Evolutionary conservation across 257 asterid genomes (phyloP), one percentile per base, ranked within the genome.

Genomic region (Solanum chmielewskii): DNA sequence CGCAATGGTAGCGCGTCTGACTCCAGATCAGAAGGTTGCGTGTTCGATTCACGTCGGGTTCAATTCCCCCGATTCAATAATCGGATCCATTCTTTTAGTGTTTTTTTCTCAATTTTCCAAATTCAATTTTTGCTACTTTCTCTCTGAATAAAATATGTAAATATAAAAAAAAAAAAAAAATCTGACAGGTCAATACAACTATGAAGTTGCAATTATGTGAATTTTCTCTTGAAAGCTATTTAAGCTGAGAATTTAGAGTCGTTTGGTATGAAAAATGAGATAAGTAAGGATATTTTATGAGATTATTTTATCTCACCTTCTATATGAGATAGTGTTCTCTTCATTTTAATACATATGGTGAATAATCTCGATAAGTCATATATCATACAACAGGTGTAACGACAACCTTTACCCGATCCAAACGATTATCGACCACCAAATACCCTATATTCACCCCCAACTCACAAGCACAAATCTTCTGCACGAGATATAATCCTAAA

Each of bases 1-100:
- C 98, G 98, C 96, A 96, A 96, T 94, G 98, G 98, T 94, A 92
- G 97, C 98, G 97, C 96, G 98, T 95, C 98, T 94, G 98, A 95
- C 99, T 95, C 98, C 98, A 95, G 98, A 94, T 97, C 98, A 95
- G 98, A 95, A 94, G 98, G 98, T 97, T 97, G 98, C 96, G 94
- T 94, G 96, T 93, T 94, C 96, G 98, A 92, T 94, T 93, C 94
- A 91, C 97, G 96, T 91, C 93, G 94, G 96, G 96, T 94, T 94
- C 95, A 94, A 78, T 78, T 1, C 0, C 14, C 90, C 60, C 78
- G 37, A 29, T 66, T 39, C 44, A 0, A 9, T 59, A 4, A 37
- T 37, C 11, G 20, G 49, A 37, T 74, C 49, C 31, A 20, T 4
- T 37, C 2, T 73, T 73, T 35, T 73, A 10, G 1, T 29, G 20